Conservation (phyloP, 2,329 filamentous ascomycete genomes). For the Cladosporium sp. region DNA sequence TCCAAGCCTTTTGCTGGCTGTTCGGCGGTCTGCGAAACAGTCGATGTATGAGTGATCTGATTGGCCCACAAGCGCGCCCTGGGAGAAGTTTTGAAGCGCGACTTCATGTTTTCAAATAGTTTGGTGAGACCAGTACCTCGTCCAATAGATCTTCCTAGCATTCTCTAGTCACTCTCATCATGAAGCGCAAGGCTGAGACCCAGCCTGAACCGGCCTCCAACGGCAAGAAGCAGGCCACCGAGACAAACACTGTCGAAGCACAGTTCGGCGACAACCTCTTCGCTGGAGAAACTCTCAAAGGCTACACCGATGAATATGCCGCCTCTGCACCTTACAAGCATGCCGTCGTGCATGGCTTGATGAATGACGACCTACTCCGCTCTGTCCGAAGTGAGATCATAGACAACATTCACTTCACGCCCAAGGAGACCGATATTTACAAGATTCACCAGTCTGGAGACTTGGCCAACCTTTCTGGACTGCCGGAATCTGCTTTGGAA, state of each 20-base stretch:
- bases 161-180: conserved; percentile 13
- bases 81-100: conserved; percentile 10
- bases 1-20: too few relatives aligned
- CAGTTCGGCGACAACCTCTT: conserved; percentile 66
- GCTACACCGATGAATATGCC: conserved; percentile 61
- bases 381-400: conserved; percentile 84
- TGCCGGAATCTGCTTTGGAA: conserved; percentile 78
- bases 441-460: conserved; percentile 99
- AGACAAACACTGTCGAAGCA: conserved; percentile 41
- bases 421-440: conserved; percentile 99
- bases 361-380: conserved; percentile 80
- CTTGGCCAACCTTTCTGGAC: conserved; percentile 90
- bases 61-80: neutral
- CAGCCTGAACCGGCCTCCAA: conserved; percentile 23
- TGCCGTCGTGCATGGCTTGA: conserved; percentile 77
- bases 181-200: conserved; percentile 44
- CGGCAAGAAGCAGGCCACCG: conserved; percentile 38
- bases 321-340: conserved; percentile 77
- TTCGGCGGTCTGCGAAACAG: too few relatives aligned
- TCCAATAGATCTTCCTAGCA: conserved; percentile 5
- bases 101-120: conserved; percentile 8
- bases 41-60: neutral
- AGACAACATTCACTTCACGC: conserved; percentile 88
- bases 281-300: conserved; percentile 52
- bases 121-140: neutral